Evolutionary conservation across 1,284 basidiomycete species (phyloP).

Genomic region (Irpex rosettiformis): DNA sequence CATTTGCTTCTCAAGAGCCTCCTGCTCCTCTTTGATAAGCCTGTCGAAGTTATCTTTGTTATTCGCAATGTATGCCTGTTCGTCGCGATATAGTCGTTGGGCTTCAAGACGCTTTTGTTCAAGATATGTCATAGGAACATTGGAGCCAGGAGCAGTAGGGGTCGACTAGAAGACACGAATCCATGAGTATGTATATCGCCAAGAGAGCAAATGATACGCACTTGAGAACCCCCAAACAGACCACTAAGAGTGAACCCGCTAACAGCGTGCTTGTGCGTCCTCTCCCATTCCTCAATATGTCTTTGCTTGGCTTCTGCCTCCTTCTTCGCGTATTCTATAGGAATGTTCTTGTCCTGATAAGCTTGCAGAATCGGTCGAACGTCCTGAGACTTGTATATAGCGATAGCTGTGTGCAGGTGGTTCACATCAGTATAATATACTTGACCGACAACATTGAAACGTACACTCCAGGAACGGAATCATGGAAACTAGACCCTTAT

Average conservation of each 20-base stretch:
- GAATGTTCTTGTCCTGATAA: slow-evolving; percentile 87
- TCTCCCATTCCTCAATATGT: slow-evolving; percentile 82
- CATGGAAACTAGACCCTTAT: slow-evolving; percentile 83
- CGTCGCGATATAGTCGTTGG: slow-evolving; percentile 80
- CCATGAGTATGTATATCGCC: background rate
- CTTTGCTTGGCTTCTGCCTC: slow-evolving; percentile 78
- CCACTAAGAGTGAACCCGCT: slow-evolving; percentile 55
- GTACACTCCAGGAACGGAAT: slow-evolving; percentile 97
- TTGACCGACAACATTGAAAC: too few relatives aligned
- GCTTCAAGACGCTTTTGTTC: slow-evolving; percentile 89
- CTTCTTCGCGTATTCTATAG: slow-evolving; percentile 84
- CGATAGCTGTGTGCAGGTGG: slow-evolving; percentile 69
- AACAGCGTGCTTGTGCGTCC: slow-evolving; percentile 43
- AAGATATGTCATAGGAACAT: slow-evolving; percentile 77
- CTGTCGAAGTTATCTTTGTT: slow-evolving; percentile 83
- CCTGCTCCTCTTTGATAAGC: slow-evolving; percentile 78
- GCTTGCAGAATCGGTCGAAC: slow-evolving; percentile 84
- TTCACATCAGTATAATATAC: slow-evolving; percentile 26
- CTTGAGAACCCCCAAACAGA: slow-evolving; percentile 52
- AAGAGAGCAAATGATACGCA: slow-evolving; percentile 17
- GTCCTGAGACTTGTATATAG: slow-evolving; percentile 81
- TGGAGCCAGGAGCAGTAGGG: background rate
- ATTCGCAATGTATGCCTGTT: slow-evolving; percentile 83
- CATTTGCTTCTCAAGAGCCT: slow-evolving; percentile 68
- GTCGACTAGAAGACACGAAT: background rate